Evolutionary conservation across 1,284 basidiomycete species (phyloP), one percentile per base, ranked within the genome.

Genomic region (Leccinum pachyderme): DNA sequence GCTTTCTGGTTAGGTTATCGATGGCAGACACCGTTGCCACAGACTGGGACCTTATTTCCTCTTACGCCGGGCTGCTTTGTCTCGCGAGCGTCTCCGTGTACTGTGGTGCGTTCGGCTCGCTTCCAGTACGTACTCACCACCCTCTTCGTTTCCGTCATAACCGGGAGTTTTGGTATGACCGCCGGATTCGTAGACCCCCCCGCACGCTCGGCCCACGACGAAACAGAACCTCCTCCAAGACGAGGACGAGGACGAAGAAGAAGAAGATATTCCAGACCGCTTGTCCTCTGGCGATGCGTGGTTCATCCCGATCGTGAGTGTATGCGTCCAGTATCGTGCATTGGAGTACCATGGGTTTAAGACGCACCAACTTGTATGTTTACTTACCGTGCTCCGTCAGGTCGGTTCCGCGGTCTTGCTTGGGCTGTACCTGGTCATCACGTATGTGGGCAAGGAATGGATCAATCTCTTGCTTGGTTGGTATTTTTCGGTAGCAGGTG

Each of bases 401-500:
- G 70, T 88, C 55, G 89, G 86, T 7, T 90, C 87, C 1, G 73
- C 74, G 3, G 78, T 80, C 22, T 75, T 94, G 28, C 75, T 88
- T 58, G 81, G 83, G 5, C 71, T 93, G 51, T 94, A 90, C 65
- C 65, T 83, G 48, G 72, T 87, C 35, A 80, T 94, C 61, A 87
- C 86, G 66, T 95, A 88, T 68, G 72, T 92, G 44, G 91, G 91
- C 41, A 84, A 81, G 63, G 83, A 86, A 62, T 93, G 91, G 87
- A 86, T 97, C 59, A 93, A 93, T 68, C 83, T 78, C 77, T 58
- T 91, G 2, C 73, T 93, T 22, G 82, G 81, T n/a, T 84, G 85
- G 76, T 94, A 94, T 66, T 93, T 93, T 61, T 78, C 83, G 15
- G 25, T 87, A 13, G 77, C 78, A 5, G 87, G 87, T 1, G 73